These are phyloP conservation scores for Podaxis sp. DNA, from an alignment of 768 basidiomycete genomes.

Conservation along the genomic window DNA sequence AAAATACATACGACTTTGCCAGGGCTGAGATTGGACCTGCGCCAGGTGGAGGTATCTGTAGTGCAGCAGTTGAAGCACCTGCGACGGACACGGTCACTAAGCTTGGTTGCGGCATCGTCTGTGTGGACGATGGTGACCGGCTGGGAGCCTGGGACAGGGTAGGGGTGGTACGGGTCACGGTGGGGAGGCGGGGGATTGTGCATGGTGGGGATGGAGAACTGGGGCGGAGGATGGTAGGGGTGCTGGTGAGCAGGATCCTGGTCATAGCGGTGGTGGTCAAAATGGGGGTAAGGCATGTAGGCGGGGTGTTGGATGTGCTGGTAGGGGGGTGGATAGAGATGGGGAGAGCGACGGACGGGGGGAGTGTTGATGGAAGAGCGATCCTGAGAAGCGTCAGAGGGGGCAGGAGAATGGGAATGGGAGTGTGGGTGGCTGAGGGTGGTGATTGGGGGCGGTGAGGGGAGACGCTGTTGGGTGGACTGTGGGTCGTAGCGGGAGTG, in stretches of 20 bases:
- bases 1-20: constrained; percentile 64
- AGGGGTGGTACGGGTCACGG: constrained; percentile 26
- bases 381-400: constrained; percentile 59
- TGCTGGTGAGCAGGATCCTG: constrained; percentile 24
- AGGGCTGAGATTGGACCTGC: constrained; percentile 72
- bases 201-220: constrained; percentile 21
- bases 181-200: constrained; percentile 14
- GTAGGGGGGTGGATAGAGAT: constrained; percentile 36
- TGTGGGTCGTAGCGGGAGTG: constrained; percentile 12
- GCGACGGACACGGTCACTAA: constrained; percentile 72
- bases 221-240: constrained; percentile 21
- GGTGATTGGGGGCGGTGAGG: constrained; percentile 39
- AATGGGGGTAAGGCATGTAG: constrained; percentile 33
- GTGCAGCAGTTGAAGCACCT: constrained; percentile 86
- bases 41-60: constrained; percentile 82
- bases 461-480: constrained; percentile 28
- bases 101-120: constrained; percentile 79
- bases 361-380: constrained; percentile 62
- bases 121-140: constrained; percentile 49
- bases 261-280: constrained; percentile 29
- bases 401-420: constrained; percentile 56
- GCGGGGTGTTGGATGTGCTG: constrained; percentile 29
- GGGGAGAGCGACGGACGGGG: constrained; percentile 44
- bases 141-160: constrained; percentile 33
- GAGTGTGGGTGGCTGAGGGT: constrained; percentile 36